phyloP scores from a whole-genome alignment of 2,329 filamentous ascomycete species.

The Scedosporium dehoogii region DNA sequence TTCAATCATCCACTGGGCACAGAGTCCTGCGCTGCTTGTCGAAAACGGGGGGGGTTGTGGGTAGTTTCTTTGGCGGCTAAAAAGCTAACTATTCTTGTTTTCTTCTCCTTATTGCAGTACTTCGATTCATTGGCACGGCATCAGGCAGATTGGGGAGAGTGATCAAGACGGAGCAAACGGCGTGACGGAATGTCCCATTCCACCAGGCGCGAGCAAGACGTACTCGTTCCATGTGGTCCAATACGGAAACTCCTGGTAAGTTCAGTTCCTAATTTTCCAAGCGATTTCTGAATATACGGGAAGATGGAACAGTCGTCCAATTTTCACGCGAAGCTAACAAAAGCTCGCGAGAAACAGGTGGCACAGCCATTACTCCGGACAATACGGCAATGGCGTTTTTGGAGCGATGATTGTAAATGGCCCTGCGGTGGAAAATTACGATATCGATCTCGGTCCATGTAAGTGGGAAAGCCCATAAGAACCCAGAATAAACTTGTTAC shows the following conservation, averaged over 20 bases:
- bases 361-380: conserved; percentile 48
- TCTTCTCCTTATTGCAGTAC: neutral
- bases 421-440: conserved; percentile 35
- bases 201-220: conserved; percentile 21
- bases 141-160: conserved; percentile 7
- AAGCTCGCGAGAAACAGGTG: neutral
- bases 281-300: neutral
- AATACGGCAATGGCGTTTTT: conserved; percentile 48
- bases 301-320: conserved; percentile 15
- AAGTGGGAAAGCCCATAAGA: neutral
- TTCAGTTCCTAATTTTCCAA: neutral
- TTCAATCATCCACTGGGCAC: neutral
- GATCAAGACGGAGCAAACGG: conserved; percentile 36
- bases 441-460: conserved; percentile 46
- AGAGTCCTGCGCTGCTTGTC: neutral
- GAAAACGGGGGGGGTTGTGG: neutral
- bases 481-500: neutral
- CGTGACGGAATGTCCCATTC: conserved; percentile 30
- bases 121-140: conserved; percentile 8
- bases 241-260: conserved; percentile 23
- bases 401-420: conserved; percentile 55
- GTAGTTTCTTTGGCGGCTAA: neutral
- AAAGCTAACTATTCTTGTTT: neutral
- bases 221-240: conserved; percentile 28
- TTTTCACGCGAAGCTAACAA: conserved; percentile 32